A percentile compares a stretch with the other conserved stretches of the same genome.
Evolutionary conservation across 768 basidiomycete species (phyloP).

Genomic region (Pulveroboletus sp.): DNA sequence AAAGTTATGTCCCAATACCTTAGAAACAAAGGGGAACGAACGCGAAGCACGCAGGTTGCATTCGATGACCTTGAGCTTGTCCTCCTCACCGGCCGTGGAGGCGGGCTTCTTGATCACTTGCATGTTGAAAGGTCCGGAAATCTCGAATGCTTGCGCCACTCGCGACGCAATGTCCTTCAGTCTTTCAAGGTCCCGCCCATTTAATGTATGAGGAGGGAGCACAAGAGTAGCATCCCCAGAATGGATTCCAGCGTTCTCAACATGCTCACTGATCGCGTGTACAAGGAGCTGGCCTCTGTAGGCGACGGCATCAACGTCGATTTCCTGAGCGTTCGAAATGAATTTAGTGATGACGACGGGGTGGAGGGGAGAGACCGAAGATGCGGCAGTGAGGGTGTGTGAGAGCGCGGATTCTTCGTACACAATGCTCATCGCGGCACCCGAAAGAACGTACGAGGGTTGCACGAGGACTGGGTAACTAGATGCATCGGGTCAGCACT

Average conservation of each 20-base stretch:
- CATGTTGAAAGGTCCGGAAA: conserved; percentile 99
- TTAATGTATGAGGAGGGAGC: conserved; percentile 86
- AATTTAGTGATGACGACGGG: conserved; percentile 99
- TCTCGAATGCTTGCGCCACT: conserved; percentile 91
- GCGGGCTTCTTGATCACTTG: conserved; percentile 88
- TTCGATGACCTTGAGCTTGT: conserved; percentile 93
- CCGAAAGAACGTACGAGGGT: conserved; percentile 96
- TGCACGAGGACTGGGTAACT: conserved; percentile 97
- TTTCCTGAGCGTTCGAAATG: conserved; percentile 96
- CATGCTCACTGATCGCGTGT: conserved; percentile 96
- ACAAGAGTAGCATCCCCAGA: conserved; percentile 98
- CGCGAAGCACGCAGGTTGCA: conserved; percentile 97
- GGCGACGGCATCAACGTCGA: conserved; percentile 96
- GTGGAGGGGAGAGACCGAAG: conserved; percentile 92
- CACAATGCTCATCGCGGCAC: conserved; percentile 99
- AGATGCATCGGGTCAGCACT: background rate
- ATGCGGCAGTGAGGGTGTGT: conserved; percentile 94
- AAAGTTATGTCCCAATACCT: conserved; percentile 96
- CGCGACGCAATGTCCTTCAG: conserved; percentile 93
- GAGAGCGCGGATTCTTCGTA: conserved; percentile 86
- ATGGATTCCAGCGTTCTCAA: conserved; percentile 98
- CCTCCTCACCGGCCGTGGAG: conserved; percentile 45
- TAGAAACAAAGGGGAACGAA: conserved; percentile 98
- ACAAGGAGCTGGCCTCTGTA: conserved; percentile 88
- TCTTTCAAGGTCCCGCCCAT: conserved; percentile 70